Evolutionary conservation across 805 yeast genomes (phyloP).

Genomic region (Hanseniaspora guilliermondii): DNA sequence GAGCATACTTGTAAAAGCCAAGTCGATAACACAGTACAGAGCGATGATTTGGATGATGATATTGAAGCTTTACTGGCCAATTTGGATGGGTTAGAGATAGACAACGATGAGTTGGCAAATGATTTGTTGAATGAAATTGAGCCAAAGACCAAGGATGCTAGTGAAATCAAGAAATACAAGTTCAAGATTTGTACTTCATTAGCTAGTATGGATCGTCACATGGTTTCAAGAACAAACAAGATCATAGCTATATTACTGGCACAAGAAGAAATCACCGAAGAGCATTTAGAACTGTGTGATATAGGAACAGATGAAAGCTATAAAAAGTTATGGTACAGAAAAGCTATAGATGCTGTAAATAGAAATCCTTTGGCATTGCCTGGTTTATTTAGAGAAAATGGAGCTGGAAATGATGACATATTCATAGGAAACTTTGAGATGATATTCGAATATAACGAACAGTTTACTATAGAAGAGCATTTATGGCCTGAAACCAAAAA

Average conservation of each 20-base stretch:
- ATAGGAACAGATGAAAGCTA: constrained; percentile 82
- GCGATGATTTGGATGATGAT: constrained; percentile 20
- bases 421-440: constrained; percentile 72
- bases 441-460: constrained; percentile 77
- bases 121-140: constrained; percentile 17
- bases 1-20: not conserved
- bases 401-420: constrained; percentile 35
- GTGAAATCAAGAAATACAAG: constrained; percentile 37
- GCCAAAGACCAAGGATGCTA: not conserved
- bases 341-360: constrained; percentile 31
- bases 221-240: constrained; percentile 65
- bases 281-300: constrained; percentile 35
- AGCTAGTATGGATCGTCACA: constrained; percentile 73
- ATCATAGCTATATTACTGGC: constrained; percentile 57
- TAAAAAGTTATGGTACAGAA: constrained; percentile 66
- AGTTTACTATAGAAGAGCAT: constrained; percentile 43
- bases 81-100: constrained; percentile 21
- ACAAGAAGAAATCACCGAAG: constrained; percentile 22
- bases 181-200: constrained; percentile 72
- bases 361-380: constrained; percentile 47
- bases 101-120: constrained; percentile 14
- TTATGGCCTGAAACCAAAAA: constrained; percentile 5
- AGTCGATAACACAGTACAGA: not conserved
- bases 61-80: constrained; percentile 25
- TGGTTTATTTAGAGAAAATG: constrained; percentile 72